Conservation (phyloP, 345 rosid genomes). For the Eucalyptus cladocalyx region DNA sequence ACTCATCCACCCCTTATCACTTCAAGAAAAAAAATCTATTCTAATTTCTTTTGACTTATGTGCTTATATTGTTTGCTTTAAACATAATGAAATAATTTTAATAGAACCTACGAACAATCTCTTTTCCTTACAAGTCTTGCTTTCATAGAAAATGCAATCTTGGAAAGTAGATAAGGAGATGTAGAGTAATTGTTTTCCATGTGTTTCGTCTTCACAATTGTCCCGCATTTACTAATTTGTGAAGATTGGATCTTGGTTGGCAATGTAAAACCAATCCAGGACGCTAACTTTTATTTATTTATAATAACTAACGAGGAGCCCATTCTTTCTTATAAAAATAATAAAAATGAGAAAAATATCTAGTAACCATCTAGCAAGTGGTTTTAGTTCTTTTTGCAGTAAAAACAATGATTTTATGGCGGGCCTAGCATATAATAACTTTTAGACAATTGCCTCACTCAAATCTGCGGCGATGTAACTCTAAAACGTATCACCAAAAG, state of each 20-base stretch:
- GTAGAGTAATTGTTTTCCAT: not conserved
- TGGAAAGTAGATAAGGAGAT: not conserved
- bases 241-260: not conserved
- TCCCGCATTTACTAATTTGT: not conserved
- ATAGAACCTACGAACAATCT: not conserved
- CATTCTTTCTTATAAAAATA: not conserved
- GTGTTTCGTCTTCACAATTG: not conserved
- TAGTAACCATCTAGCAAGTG: not conserved
- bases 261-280: not conserved
- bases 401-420: not conserved
- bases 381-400: not conserved
- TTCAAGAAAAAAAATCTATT: not conserved
- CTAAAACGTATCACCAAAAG: not conserved
- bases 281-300: not conserved
- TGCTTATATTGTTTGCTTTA: not conserved
- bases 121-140: not conserved
- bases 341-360: not conserved
- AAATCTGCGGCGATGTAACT: not conserved
- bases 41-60: not conserved
- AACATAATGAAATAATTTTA: not conserved
- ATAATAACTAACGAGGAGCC: not conserved
- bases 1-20: not conserved
- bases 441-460: not conserved
- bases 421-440: not conserved
- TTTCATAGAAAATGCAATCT: not conserved